Base-by-base conservation (phyloP, 2,329 filamentous ascomycete species). In the Claviceps lovelessii region DNA sequence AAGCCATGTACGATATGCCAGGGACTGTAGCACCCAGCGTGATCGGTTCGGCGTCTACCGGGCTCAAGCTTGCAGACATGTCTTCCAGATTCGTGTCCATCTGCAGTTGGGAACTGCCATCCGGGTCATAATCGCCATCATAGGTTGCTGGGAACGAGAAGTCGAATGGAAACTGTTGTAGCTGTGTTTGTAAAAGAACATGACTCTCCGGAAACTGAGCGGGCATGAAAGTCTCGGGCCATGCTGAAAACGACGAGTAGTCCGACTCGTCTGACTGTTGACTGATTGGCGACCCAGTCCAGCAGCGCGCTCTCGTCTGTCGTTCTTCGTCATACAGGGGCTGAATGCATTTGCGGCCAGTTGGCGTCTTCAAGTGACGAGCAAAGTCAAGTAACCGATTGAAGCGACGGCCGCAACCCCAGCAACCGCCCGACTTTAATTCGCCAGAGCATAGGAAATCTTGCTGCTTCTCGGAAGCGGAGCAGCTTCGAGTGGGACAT, bases 281-380 rank as follows among this genome's bases (percentile, higher is more conserved):
- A 17, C 33, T 29, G 11, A 6, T 23, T 3, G 49, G 23, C 15
- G 48, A 42, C 23, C 9, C 41, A 7, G 17, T 37, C 53, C 17
- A n/a, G n/a, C 44, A 17, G n/a, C 31, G 44, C 7, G 33, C 17
- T 10, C 28, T 23, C 31, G 39, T 52, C 23, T 35, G 23, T 29
- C 19, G 37, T 19, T 55, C 54, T 23, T 55, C 54, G 17, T 53
- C 54, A 29, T 55, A 55, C 3, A 55, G 51, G 35, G 50, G 45
- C 35, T 52, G 54, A 28, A 55, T 55, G 41, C 54, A 55, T 45
- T 45, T 52, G 29, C 51, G 54, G 8, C 54, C 54, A 9, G 50
- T 33, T 11, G 35, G 35, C 17, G 35, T 55, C 39, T 41, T 53
- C 41, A 55, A 31, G 41, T 55, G 54, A 23, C 29, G 35, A 6